Percentiles rank a stretch among this genome's conserved stretches.
phyloP scores from a whole-genome alignment of 331 rosid species.

The Pyrus hybrid region DNA sequence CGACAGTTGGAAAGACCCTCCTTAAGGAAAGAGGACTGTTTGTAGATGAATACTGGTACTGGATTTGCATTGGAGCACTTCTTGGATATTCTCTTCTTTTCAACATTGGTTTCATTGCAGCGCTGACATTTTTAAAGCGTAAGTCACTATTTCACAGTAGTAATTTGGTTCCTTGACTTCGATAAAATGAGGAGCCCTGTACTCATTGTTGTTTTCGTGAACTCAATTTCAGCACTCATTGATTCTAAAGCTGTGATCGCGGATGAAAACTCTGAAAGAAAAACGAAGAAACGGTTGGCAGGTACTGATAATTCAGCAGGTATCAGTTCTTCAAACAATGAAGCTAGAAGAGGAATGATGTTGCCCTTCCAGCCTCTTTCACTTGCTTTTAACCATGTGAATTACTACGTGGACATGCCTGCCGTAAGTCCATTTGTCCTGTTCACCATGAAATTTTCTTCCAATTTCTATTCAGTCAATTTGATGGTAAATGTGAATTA shows the following conservation, averaged over 20 bases:
- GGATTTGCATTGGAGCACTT: slow-evolving; percentile 30
- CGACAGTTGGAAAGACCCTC: slow-evolving; percentile 27
- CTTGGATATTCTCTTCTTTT: slow-evolving; percentile 25
- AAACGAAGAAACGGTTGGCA: neutral
- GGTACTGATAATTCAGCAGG: neutral
- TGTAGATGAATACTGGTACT: slow-evolving; percentile 16
- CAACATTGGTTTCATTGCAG: slow-evolving; percentile 18
- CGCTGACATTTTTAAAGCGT: slow-evolving; percentile 29
- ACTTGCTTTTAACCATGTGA: slow-evolving; percentile 49
- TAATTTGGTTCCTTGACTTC: neutral
- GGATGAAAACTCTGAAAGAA: slow-evolving; percentile 24
- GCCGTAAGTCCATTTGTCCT: slow-evolving; percentile 27
- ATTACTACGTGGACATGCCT: slow-evolving; percentile 62
- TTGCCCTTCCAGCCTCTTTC: slow-evolving; percentile 60
- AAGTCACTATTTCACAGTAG: neutral
- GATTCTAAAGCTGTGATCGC: slow-evolving; percentile 33
- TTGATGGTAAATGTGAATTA: neutral
- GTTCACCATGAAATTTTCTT: neutral
- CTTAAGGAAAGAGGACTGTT: slow-evolving; percentile 27
- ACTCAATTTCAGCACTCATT: slow-evolving; percentile 36
- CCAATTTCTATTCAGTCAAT: neutral
- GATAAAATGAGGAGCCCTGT: neutral
- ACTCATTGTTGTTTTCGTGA: neutral
- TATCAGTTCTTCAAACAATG: neutral
- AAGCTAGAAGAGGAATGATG: slow-evolving; percentile 34